Percentiles rank a stretch among this genome's conserved stretches.
These are phyloP conservation scores for Pichia heedii DNA, from an alignment of 805 yeast species.

Conservation along the genomic window DNA sequence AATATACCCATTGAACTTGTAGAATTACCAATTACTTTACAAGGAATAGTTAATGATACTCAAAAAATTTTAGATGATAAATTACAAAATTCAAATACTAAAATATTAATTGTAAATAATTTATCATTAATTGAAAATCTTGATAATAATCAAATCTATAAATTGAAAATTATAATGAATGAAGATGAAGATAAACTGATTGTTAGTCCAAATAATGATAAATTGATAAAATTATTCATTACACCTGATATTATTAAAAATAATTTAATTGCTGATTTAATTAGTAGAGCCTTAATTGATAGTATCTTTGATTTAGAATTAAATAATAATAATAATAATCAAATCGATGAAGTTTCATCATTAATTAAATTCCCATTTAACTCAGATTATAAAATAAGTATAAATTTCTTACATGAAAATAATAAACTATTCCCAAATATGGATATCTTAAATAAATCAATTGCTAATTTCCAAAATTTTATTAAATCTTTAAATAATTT, in stretches of 20 bases:
- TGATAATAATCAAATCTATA: background rate
- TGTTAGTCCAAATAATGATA: constrained; percentile 32
- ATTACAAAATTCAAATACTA: constrained; percentile 19
- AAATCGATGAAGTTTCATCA: constrained; percentile 1
- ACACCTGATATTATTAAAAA: constrained; percentile 21
- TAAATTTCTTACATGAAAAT: constrained; percentile 65
- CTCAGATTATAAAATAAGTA: constrained; percentile 64
- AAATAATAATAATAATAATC: constrained; percentile 16
- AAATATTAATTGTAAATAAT: constrained; percentile 22
- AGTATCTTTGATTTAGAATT: constrained; percentile 26
- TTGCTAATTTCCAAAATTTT: constrained; percentile 40
- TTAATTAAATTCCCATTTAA: constrained; percentile 45
- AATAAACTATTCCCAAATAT: constrained; percentile 52
- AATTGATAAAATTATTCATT: constrained; percentile 25
- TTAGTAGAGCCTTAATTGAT: constrained; percentile 30
- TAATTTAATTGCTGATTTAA: constrained; percentile 28
- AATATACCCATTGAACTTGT: constrained; percentile 36
- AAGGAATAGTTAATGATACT: constrained; percentile 24
- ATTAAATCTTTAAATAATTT: constrained; percentile 40
- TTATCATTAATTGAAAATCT: background rate
- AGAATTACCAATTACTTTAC: constrained; percentile 26
- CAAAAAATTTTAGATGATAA: constrained; percentile 30
- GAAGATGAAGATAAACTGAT: constrained; percentile 19
- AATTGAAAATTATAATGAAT: constrained; percentile 21
- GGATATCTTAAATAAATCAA: constrained; percentile 29